These are phyloP conservation scores for Huntiella moniliformis DNA, from an alignment of 2,329 filamentous ascomycete genomes.

Conservation along the genomic window DNA sequence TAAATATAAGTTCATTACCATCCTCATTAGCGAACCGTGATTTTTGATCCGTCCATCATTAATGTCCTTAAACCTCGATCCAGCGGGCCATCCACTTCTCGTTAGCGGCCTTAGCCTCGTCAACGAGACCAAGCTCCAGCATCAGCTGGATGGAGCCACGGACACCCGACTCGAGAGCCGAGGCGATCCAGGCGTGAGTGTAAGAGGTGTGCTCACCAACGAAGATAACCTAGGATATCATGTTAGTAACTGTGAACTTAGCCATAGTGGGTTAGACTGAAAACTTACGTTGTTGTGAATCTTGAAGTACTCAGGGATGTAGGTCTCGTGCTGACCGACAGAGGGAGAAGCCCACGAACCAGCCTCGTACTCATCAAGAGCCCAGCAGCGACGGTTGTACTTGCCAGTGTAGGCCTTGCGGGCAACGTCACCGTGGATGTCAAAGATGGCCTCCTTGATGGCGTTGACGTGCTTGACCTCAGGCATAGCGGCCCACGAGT, in stretches of 20 bases:
- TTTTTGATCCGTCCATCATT: not conserved
- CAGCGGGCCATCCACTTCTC: constrained; percentile 52
- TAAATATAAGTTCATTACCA: not conserved
- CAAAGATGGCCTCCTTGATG: constrained; percentile 44
- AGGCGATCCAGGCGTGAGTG: constrained; percentile 53
- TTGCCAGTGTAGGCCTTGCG: constrained; percentile 39
- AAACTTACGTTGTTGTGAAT: constrained; percentile 21
- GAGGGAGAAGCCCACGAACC: constrained; percentile 43
- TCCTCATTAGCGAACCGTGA: not conserved
- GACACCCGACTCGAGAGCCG: constrained; percentile 48
- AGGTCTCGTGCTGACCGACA: constrained; percentile 48
- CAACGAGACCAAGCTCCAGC: constrained; percentile 43
- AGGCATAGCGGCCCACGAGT: constrained; percentile 25
- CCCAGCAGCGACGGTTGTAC: constrained; percentile 48
- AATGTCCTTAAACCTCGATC: constrained; percentile 26
- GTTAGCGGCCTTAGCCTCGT: constrained; percentile 47
- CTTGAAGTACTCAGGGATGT: constrained; percentile 53
- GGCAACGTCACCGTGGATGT: constrained; percentile 36
- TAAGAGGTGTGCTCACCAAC: constrained; percentile 51
- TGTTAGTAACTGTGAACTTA: not conserved
- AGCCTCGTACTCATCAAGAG: constrained; percentile 38
- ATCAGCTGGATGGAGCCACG: constrained; percentile 45
- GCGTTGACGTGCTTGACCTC: constrained; percentile 44
- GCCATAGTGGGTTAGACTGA: not conserved
- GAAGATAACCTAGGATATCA: constrained; percentile 35